A percentile compares a stretch with the other conserved stretches of the same genome.
Conservation (phyloP, 306 rosid species). For the Morella rubra region DNA sequence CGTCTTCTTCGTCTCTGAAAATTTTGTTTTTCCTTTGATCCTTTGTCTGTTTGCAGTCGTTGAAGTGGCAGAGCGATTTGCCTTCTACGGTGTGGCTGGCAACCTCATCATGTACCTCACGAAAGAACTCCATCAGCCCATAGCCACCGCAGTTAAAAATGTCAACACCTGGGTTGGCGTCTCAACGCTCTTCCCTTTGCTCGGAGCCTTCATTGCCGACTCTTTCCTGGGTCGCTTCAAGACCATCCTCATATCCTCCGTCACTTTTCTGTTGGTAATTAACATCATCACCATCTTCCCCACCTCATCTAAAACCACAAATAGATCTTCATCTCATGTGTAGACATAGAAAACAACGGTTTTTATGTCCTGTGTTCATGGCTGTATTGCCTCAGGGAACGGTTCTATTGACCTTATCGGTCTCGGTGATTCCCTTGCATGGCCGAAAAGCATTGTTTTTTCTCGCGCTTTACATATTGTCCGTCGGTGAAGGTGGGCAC, state of each 20-base stretch:
- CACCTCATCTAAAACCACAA: not conserved
- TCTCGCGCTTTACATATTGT: constrained; percentile 48
- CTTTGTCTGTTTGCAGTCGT: constrained; percentile 20
- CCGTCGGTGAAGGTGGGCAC: constrained; percentile 78
- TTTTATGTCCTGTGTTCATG: not conserved
- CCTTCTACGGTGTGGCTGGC: constrained; percentile 26
- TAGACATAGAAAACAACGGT: too few species aligned
- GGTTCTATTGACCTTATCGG: constrained; percentile 53
- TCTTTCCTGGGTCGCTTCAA: constrained; percentile 60
- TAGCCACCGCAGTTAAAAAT: constrained; percentile 44
- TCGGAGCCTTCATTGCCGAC: constrained; percentile 61
- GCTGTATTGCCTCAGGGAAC: constrained; percentile 37
- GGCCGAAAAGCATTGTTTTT: constrained; percentile 36
- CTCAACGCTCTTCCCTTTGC: constrained; percentile 51
- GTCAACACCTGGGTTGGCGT: constrained; percentile 69
- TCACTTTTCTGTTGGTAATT: constrained; percentile 50
- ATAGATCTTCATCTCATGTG: too few species aligned
- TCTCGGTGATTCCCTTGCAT: constrained; percentile 28
- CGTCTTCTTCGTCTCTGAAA: not conserved
- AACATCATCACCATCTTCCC: not conserved
- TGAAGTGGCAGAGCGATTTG: constrained; percentile 45
- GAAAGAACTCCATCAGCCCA: constrained; percentile 44
- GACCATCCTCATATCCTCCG: constrained; percentile 49
- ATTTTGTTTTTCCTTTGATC: not conserved
- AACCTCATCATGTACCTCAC: constrained; percentile 40